Evolutionary conservation across 2,329 filamentous ascomycete genomes (phyloP).

Genomic region (Colletotrichum chlorophyti): DNA sequence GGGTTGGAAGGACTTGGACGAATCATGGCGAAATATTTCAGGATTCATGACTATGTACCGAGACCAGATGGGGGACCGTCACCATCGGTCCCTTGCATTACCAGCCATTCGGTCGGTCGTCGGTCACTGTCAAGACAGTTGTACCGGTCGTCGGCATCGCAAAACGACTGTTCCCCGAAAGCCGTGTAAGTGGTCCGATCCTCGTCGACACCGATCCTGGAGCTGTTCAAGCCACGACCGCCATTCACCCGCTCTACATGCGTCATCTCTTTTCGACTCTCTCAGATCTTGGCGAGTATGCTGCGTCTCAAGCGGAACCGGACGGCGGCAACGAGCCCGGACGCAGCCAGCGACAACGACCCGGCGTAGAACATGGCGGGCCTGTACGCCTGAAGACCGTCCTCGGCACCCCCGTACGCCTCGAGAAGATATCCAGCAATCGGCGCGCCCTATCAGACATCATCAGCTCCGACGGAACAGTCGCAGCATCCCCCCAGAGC

Average conservation of each 20-base stretch:
- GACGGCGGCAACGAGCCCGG: conserved; percentile 48
- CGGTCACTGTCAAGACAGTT: not conserved
- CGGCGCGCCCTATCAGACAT: conserved; percentile 51
- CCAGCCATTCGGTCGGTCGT: conserved; percentile 1
- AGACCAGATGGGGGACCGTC: not conserved
- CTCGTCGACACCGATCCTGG: no score
- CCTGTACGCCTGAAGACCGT: conserved; percentile 59
- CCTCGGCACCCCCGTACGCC: conserved; percentile 57
- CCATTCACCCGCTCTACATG: no score
- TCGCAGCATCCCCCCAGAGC: no score
- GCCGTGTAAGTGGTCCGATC: no score
- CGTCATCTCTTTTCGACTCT: no score
- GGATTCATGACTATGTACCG: not conserved
- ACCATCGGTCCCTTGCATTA: not conserved
- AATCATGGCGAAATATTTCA: not conserved
- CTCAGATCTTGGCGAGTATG: conserved; percentile 43
- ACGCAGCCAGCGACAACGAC: conserved; percentile 53
- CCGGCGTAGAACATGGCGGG: conserved; percentile 70
- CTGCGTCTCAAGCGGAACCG: conserved; percentile 50
- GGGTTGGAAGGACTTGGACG: not conserved
- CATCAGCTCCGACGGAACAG: no score
- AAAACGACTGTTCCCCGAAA: not conserved
- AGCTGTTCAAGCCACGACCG: no score
- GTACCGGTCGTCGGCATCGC: not conserved
- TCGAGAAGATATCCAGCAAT: conserved; percentile 67